A percentile compares a stretch with the other conserved stretches of the same genome.
Evolutionary conservation across 345 rosid species (phyloP).

Genomic region (Microthlaspi erraticum): DNA sequence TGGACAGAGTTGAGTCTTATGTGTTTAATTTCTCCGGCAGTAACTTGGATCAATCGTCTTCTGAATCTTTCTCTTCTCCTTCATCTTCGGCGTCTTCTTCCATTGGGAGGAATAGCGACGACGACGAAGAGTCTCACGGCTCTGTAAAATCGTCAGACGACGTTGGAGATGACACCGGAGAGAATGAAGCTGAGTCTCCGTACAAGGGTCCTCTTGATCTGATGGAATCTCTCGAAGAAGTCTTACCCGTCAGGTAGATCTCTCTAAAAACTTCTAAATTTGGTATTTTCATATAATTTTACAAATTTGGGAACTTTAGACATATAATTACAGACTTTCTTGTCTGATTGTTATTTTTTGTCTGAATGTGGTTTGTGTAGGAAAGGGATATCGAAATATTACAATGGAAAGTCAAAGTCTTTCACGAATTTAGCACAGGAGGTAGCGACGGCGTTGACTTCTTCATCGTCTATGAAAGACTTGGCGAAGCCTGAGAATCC

Average conservation of each 20-base stretch:
- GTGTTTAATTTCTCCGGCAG: constrained; percentile 36
- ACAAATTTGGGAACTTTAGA: background rate
- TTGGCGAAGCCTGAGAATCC: constrained; percentile 80
- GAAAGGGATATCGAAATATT: constrained; percentile 82
- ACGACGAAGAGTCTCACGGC: constrained; percentile 30
- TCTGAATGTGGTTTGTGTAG: constrained; percentile 49
- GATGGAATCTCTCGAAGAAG: constrained; percentile 70
- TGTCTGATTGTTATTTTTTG: background rate
- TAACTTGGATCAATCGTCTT: constrained; percentile 32
- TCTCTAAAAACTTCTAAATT: background rate
- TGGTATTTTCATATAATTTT: background rate
- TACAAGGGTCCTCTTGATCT: constrained; percentile 57
- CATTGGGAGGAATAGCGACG: constrained; percentile 67
- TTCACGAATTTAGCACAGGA: constrained; percentile 64
- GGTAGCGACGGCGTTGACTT: constrained; percentile 54
- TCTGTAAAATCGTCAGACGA: constrained; percentile 40
- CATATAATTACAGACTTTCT: background rate
- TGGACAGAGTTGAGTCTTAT: constrained; percentile 44
- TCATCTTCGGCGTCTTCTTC: constrained; percentile 57
- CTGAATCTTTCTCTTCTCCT: constrained; percentile 37
- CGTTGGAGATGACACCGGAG: constrained; percentile 47
- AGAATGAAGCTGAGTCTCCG: constrained; percentile 65
- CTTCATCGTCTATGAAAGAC: constrained; percentile 56
- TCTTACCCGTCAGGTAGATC: constrained; percentile 62
- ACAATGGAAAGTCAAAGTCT: constrained; percentile 84